A percentile compares a stretch with the other conserved stretches of the same genome.
Evolutionary conservation across 495 filamentous ascomycete species (phyloP).

Genomic region (Terfezia claveryi): DNA sequence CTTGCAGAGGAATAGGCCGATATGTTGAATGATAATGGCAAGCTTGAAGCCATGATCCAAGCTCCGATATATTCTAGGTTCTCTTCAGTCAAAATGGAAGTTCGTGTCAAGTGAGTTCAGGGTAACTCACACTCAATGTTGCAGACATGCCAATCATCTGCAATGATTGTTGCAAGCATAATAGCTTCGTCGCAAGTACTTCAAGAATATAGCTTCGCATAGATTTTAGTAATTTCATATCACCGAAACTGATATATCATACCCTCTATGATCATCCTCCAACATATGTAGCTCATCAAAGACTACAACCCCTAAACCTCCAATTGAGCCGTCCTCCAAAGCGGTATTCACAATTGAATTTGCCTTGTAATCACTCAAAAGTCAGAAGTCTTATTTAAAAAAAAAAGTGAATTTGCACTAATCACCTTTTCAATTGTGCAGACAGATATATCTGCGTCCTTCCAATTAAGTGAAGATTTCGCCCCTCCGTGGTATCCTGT

Average conservation of each 20-base stretch:
- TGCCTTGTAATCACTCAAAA: conserved; percentile 27
- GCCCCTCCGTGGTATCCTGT: conserved; percentile 58
- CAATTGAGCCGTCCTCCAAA: conserved; percentile 48
- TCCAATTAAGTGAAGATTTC: conserved; percentile 41
- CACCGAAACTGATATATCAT: not conserved
- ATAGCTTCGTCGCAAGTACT: conserved; percentile 54
- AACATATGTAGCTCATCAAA: conserved; percentile 71
- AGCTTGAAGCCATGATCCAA: conserved; percentile 52
- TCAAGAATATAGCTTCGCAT: conserved; percentile 39
- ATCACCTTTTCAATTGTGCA: conserved; percentile 67
- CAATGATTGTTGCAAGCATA: conserved; percentile 43
- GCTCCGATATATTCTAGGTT: conserved; percentile 38
- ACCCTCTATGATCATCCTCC: conserved; percentile 51
- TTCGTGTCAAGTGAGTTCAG: not conserved
- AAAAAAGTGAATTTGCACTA: not conserved
- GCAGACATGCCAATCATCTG: conserved; percentile 75
- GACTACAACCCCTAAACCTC: conserved; percentile 43
- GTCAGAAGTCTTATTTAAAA: conserved; percentile 5
- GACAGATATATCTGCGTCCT: conserved; percentile 56
- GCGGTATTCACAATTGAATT: conserved; percentile 57
- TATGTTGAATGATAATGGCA: conserved; percentile 53
- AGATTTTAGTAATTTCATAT: too few species aligned
- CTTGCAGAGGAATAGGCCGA: conserved; percentile 50
- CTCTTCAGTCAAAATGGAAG: not conserved
- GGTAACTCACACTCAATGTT: conserved; percentile 37